Conservation (phyloP, 2,329 filamentous ascomycete genomes). For the Pseudocercospora fijiensis region DNA sequence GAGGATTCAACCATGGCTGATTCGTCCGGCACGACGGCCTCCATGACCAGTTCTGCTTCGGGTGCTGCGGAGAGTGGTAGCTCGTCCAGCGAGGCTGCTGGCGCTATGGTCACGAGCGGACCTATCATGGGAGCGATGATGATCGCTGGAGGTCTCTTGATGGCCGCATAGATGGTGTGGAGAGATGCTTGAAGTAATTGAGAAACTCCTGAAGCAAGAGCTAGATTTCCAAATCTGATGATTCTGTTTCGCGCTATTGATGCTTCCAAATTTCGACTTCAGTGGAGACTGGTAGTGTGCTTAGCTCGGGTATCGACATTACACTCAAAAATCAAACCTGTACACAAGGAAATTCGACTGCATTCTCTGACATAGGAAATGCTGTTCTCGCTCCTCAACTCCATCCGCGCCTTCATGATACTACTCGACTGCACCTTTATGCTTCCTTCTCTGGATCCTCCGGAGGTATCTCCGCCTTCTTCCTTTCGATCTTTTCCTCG, state of each 20-base stretch:
- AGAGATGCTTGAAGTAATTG: not conserved
- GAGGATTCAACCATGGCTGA: not conserved
- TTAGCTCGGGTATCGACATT: not conserved
- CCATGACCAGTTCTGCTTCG: not conserved
- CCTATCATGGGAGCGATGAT: not conserved
- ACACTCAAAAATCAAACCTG: not conserved
- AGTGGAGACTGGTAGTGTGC: not conserved
- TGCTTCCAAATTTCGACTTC: not conserved
- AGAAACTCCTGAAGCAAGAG: not conserved
- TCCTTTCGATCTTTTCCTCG: conserved; percentile 10
- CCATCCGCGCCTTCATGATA: not conserved
- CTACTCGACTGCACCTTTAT: not conserved
- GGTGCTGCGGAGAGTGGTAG: not conserved
- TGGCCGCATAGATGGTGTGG: not conserved
- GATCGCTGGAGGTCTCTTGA: not conserved
- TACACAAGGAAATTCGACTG: not conserved
- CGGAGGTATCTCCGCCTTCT: not conserved
- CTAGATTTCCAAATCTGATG: not conserved
- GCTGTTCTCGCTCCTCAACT: not conserved
- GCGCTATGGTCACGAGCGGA: conserved; percentile 1
- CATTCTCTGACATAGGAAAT: not conserved
- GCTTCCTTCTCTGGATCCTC: conserved; percentile 2
- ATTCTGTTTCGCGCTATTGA: not conserved
- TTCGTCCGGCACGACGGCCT: not conserved
- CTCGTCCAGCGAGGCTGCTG: not conserved